Percentiles rank a stretch among this genome's conserved stretches.
These are phyloP conservation scores for Zygosaccharomyces siamensis DNA, from an alignment of 805 yeast species.

Conservation along the genomic window DNA sequence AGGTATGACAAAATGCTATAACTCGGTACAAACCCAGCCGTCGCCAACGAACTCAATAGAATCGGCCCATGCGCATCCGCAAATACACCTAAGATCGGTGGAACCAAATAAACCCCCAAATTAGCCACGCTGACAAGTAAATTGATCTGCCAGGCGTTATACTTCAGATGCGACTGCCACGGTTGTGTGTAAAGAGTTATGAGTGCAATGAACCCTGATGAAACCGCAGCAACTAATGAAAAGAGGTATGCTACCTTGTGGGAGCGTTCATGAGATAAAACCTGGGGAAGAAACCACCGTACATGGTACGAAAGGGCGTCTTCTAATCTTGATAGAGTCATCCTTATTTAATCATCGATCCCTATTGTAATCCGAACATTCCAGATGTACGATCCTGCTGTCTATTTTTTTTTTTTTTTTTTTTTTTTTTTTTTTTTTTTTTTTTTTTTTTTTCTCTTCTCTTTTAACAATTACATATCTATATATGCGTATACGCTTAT, in stretches of 20 bases:
- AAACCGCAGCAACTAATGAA: slow-evolving; percentile 60
- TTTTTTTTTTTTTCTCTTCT: neutral
- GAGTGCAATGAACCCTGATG: slow-evolving; percentile 77
- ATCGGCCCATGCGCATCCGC: slow-evolving; percentile 88
- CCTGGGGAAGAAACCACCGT: slow-evolving; percentile 39
- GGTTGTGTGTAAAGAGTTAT: slow-evolving; percentile 76
- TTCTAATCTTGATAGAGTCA: slow-evolving; percentile 30
- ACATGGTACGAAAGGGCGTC: slow-evolving; percentile 42
- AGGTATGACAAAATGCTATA: slow-evolving; percentile 48
- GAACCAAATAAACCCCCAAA: slow-evolving; percentile 76
- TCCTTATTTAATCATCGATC: slow-evolving; percentile 2
- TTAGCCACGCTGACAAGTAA: slow-evolving; percentile 68
- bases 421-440: neutral
- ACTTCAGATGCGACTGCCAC: slow-evolving; percentile 53
- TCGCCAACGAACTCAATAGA: slow-evolving; percentile 55
- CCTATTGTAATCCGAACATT: neutral
- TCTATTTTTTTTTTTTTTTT: neutral
- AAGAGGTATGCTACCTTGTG: slow-evolving; percentile 50
- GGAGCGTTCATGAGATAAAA: slow-evolving; percentile 40
- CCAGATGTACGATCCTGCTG: neutral
- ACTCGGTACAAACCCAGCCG: slow-evolving; percentile 61
- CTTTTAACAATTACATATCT: neutral
- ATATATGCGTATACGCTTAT: neutral
- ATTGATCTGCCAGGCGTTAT: slow-evolving; percentile 65
- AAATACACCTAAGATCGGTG: slow-evolving; percentile 75